Base-by-base conservation (phyloP, 257 asterid species). In the Verbascum thapsus region DNA sequence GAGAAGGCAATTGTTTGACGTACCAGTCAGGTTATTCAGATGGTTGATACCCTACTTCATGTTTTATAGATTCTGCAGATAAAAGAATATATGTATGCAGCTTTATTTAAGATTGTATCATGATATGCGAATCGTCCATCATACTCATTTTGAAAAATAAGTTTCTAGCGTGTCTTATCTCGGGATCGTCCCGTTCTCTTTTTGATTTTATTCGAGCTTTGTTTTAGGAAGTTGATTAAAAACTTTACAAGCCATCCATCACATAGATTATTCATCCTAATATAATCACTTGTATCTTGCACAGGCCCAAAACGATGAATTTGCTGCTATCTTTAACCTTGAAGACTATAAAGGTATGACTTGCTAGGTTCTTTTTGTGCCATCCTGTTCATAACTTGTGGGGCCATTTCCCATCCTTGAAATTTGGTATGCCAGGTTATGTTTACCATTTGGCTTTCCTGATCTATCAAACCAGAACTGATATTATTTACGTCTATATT, bases 261-360 rank as follows among this genome's bases (percentile, higher is more conserved):
- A 48, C 40, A 8, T 58, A 52, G 20, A 26, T 47, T 53, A 16
- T 55, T 57, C 17, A 30, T 69, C 51, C 32, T 58, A 68, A 68
- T 38, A 47, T 42, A 63, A 9, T 43, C 10, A 53, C 32, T 16
- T 32, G 20, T 60, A 10, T 66, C 59, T 68, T 49, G 30, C 72
- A 16, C 95, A 94, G 97, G 95, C 83, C 69, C 92, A 88, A 74
- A 90, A 82, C 77, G 85, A 80, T 55, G 81, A 84, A 61, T 94
- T 90, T 53, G 87, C 95, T 64, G 84, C 92, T 70, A 56, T 86
- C 59, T 94, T 90, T 63, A 94, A 90, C 78, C 90, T 94, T 43
- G 99, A 90, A 78, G 99, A 94, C 72, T 90, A 85, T 80, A 90
- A 86, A 88, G 99, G 99, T 90, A 85, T 59, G 66, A 52, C 9